A percentile compares a stretch with the other conserved stretches of the same genome.
Conservation (phyloP, 176 grass and related monocot genomes). For the Rhynchospora pubera region DNA sequence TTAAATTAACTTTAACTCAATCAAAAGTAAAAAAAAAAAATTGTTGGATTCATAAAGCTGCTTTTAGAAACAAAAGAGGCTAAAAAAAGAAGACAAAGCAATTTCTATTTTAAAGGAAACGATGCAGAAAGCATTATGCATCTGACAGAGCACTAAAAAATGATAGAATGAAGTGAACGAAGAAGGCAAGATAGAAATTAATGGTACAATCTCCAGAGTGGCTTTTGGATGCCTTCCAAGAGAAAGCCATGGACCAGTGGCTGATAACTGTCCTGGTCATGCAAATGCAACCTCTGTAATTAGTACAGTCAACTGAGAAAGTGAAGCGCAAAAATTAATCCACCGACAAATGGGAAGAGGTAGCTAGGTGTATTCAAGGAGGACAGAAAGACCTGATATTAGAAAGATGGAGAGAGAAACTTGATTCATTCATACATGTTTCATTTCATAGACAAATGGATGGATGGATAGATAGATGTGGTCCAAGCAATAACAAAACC, state of each 20-base stretch:
- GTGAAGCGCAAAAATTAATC: not conserved
- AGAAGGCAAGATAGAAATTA: not conserved
- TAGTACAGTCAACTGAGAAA: slow-evolving; percentile 13
- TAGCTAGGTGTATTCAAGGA: slow-evolving; percentile 19
- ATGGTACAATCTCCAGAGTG: not conserved
- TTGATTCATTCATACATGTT: not conserved
- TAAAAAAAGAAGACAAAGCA: not conserved
- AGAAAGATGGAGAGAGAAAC: not conserved
- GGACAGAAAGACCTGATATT: slow-evolving; percentile 15
- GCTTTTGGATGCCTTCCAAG: not conserved
- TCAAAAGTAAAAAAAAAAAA: not conserved
- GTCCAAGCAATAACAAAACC: slow-evolving; percentile 19
- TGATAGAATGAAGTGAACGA: not conserved
- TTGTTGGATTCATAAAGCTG: not conserved
- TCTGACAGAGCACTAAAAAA: slow-evolving; percentile 11
- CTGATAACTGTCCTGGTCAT: slow-evolving; percentile 6
- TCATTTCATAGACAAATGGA: not conserved
- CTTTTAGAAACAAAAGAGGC: not conserved
- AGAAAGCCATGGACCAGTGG: slow-evolving; percentile 6
- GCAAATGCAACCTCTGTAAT: slow-evolving; percentile 5
- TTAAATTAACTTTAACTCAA: not conserved
- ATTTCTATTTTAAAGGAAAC: not conserved
- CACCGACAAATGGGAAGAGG: slow-evolving; percentile 26
- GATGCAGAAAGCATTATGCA: not conserved
- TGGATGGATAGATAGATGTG: slow-evolving; percentile 12